Evolutionary conservation across 768 basidiomycete species (phyloP).

Genomic region (Tulasnella calospora): DNA sequence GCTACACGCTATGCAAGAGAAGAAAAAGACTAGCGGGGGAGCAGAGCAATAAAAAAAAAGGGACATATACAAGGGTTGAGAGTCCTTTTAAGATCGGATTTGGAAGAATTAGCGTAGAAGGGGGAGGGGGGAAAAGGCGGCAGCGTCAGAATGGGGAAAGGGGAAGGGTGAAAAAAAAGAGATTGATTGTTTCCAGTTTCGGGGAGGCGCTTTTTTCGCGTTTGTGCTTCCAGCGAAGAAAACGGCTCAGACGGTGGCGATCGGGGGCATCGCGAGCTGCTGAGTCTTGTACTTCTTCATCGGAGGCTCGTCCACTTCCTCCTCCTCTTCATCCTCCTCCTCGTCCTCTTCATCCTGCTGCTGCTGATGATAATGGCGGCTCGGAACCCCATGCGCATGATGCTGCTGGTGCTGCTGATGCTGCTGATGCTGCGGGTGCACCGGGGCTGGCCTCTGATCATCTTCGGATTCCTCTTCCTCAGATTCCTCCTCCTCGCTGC

Average conservation of each 20-base stretch:
- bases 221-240: background rate
- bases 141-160: no score
- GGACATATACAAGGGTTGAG: background rate
- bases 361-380: background rate
- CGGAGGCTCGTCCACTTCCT: conserved; percentile 25
- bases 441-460: conserved; percentile 17
- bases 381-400: conserved; percentile 2
- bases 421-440: no score
- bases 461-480: conserved; percentile 25
- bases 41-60: no score
- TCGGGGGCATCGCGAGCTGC: background rate
- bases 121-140: background rate
- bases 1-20: no score
- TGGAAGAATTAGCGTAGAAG: background rate
- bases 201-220: background rate
- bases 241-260: background rate
- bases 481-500: conserved; percentile 25
- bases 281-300: conserved; percentile 28
- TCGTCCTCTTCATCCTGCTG: conserved; percentile 12
- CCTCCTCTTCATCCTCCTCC: conserved; percentile 25
- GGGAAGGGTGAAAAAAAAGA: background rate
- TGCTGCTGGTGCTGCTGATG: background rate
- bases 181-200: background rate
- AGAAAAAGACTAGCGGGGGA: no score
- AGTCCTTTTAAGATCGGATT: background rate